Evolutionary conservation across 2,329 filamentous ascomycete species (phyloP).

Genomic region (Monosporascus sp.): DNA sequence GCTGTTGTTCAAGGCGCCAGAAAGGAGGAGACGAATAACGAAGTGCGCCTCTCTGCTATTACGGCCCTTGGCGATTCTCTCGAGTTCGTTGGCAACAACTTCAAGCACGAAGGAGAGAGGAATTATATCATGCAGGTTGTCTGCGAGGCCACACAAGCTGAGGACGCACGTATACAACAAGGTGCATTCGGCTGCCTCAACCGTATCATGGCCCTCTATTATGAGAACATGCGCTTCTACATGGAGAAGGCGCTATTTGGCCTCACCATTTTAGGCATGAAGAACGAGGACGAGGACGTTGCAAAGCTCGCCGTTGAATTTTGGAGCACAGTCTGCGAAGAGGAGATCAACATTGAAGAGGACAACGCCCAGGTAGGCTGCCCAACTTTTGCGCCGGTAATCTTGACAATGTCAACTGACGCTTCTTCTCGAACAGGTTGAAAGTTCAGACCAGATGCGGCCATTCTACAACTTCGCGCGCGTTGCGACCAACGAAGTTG

Average conservation of each 20-base stretch:
- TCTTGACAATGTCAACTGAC: slow-evolving; percentile 6
- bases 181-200: slow-evolving; percentile 96
- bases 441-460: slow-evolving; percentile 77
- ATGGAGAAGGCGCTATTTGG: slow-evolving; percentile 99
- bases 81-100: slow-evolving; percentile 97
- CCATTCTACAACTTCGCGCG: slow-evolving; percentile 95
- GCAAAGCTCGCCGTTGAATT: slow-evolving; percentile 98
- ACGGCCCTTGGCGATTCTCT: slow-evolving; percentile 92
- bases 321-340: slow-evolving; percentile 99
- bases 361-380: slow-evolving; percentile 73
- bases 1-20: slow-evolving; percentile 95
- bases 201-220: slow-evolving; percentile 97
- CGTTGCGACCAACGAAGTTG: slow-evolving; percentile 87
- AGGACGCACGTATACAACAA: slow-evolving; percentile 87
- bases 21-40: slow-evolving; percentile 87
- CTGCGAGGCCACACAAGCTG: slow-evolving; percentile 94
- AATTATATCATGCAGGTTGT: slow-evolving; percentile 99
- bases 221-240: slow-evolving; percentile 99
- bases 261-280: slow-evolving; percentile 96
- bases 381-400: background rate
- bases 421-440: slow-evolving; percentile 35
- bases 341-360: slow-evolving; percentile 96
- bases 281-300: slow-evolving; percentile 94
- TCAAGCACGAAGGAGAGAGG: slow-evolving; percentile 96
- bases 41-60: slow-evolving; percentile 90